Conservation (phyloP, 345 rosid genomes). For the Conringia planisiliqua region DNA sequence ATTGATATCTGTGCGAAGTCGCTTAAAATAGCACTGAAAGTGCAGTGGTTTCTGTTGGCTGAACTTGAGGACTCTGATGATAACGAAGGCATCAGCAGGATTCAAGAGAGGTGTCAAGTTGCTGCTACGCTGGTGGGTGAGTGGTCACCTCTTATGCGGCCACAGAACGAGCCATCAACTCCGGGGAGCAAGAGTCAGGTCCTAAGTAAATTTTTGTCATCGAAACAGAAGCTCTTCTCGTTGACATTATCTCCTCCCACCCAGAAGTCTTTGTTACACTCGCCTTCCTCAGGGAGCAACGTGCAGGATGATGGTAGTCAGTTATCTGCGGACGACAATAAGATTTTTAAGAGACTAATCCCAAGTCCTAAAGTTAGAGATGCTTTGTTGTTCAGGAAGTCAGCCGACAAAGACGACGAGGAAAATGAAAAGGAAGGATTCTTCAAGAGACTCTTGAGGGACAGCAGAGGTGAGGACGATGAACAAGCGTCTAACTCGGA, state of each 20-base stretch:
- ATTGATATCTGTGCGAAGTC: constrained; percentile 87
- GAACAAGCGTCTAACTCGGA: constrained; percentile 63
- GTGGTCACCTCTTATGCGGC: constrained; percentile 73
- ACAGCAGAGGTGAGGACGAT: constrained; percentile 70
- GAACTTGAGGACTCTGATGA: constrained; percentile 95
- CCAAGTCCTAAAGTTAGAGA: constrained; percentile 94
- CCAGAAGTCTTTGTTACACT: constrained; percentile 61
- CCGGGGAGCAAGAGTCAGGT: constrained; percentile 93
- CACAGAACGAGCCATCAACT: constrained; percentile 47
- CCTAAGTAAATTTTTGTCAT: constrained; percentile 68
- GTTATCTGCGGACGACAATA: constrained; percentile 69
- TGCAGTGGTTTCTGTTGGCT: constrained; percentile 96
- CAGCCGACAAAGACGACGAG: constrained; percentile 83
- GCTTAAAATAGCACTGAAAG: constrained; percentile 79
- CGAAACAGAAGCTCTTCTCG: constrained; percentile 85
- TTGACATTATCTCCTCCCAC: constrained; percentile 72
- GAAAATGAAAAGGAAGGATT: constrained; percentile 91
- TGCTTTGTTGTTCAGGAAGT: constrained; percentile 91
- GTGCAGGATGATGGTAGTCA: constrained; percentile 63
- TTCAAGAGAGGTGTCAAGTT: constrained; percentile 96
- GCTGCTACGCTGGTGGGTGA: constrained; percentile 96
- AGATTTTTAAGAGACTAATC: constrained; percentile 82
- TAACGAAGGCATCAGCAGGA: constrained; percentile 88
- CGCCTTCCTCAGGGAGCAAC: constrained; percentile 55
- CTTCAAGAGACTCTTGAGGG: constrained; percentile 88